Base-by-base conservation (phyloP, 768 basidiomycete genomes). In the Amanita phalloides region DNA sequence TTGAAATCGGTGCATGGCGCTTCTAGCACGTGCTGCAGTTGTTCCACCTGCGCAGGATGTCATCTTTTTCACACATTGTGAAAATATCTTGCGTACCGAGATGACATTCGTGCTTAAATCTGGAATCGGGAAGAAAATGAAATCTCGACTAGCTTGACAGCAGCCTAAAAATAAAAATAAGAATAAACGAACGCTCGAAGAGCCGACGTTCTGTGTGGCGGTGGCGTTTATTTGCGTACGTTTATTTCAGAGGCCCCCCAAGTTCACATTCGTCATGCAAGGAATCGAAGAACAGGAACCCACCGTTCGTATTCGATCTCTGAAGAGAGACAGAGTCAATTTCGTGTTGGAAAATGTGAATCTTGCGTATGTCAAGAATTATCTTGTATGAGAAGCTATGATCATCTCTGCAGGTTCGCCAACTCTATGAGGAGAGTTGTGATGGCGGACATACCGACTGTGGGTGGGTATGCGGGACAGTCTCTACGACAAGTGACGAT, bases 291-390 rank as follows among this genome's bases (percentile, higher is more conserved):
- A 76, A 48, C 60, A 69, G 48, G 86, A 87, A 55, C 84, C 87
- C 9, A 77, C 77, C 25, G 86, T 92, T 20, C 80, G 84, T 50
- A 91, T 92, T 64, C 84, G 90, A 51, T 84, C 91, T 57, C 70
- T 95, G 49, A 84, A 89, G 62, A 81, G 79, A 61, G 90, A 95
- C 62, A 75, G 79, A 54, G 90, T 93, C 55, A 86, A 90, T 61
- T 98, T 98, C 61, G 84, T 94, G 10, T 72, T 99, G 9, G 87
- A 91, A 65, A 95, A 96, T 77, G 94, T 97, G 35, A 94, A 98
- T 68, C 77, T 97, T 62, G 90, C 88, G 92, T 95, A 66, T 66
- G 91, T 62, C 54, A 46, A 30, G 35, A 42, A 43, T 6, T 35
- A n/a, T 28, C 39, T 14, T 50, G 30, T 14, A 21, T 17, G 25